Base-by-base conservation (phyloP, 192 early-diverging fungal genomes). In the Coemansia sp. region DNA sequence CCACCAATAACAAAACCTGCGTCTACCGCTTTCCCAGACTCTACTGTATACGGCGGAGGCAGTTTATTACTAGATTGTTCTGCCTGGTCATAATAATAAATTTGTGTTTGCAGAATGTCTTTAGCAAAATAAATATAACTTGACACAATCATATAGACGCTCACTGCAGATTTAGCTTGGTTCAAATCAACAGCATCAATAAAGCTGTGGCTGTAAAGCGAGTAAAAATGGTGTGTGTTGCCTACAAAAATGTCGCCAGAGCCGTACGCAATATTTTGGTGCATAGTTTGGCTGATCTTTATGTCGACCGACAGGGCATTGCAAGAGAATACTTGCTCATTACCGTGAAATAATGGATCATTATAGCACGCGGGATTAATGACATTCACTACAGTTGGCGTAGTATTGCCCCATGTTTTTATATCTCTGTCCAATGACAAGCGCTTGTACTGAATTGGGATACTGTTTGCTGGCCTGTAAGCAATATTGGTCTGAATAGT, bases 171-270 rank as follows among this genome's bases (percentile, higher is more conserved):
- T 29, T 47, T 53, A n/a, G 50, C 38, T 7, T 24, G 27, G 1
- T 57, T 47, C 18, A 60, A 32, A 12, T 54, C 24, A 12, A 45
- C 38, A 27, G 51, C 50, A 18, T 49, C 49, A 10, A 53, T 51
- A 0, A 60, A 32, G 10, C 54, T 50, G 45, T 73, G 71, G 26
- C 64, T 66, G 57, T 67, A 62, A 2, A 73, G 32, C 19, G 65
- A 49, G 3, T 29, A 57, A 3, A 27, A 24, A 11, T 54, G 59
- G 37, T 55, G 47, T 4, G 29, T 20, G 2, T 48, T 3, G 19
- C n/a, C 11, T 10, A 45, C 26, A 0, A 20, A 9, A 8, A 26
- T 52, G n/a, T 53, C 51, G 14, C 47, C 51, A 13, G 64, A 19
- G 29, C 65, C 58, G 13, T 23, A 73, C n/a, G 61, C 55, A 1